phyloP scores from a whole-genome alignment of 345 rosid genomes.

The Salix caprea region DNA sequence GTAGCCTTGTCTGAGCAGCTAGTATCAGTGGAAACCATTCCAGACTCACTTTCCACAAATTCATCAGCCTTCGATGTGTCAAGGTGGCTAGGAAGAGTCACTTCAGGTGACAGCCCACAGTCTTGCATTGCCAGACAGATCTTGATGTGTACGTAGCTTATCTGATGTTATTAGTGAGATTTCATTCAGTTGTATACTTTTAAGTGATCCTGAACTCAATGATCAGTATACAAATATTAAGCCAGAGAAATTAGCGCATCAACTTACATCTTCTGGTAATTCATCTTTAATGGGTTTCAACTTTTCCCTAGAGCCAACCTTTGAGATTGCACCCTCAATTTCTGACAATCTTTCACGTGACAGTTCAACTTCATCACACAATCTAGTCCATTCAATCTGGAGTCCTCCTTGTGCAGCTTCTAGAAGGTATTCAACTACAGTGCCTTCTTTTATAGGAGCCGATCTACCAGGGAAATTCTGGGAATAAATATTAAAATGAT shows the following conservation, averaged over 20 bases:
- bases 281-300: conserved; percentile 42
- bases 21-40: background rate
- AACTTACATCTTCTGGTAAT: conserved; percentile 41
- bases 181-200: background rate
- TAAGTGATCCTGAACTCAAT: conserved; percentile 1
- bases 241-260: background rate
- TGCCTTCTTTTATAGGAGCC: conserved; percentile 45
- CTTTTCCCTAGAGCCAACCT: conserved; percentile 41
- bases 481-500: background rate
- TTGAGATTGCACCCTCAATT: conserved; percentile 33
- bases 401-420: conserved; percentile 40
- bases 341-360: conserved; percentile 23
- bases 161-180: conserved; percentile 21
- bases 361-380: conserved; percentile 32
- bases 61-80: background rate
- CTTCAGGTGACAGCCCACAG: conserved; percentile 25
- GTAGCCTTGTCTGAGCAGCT: background rate
- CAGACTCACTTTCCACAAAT: conserved; percentile 2
- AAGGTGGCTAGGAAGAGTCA: background rate
- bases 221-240: background rate
- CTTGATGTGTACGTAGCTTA: conserved; percentile 41
- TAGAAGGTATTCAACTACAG: conserved; percentile 37
- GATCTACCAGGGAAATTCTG: conserved; percentile 39
- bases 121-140: conserved; percentile 28
- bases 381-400: conserved; percentile 34